Conservation (phyloP, 2,329 filamentous ascomycete genomes). For the Fusarium tuaranense region DNA sequence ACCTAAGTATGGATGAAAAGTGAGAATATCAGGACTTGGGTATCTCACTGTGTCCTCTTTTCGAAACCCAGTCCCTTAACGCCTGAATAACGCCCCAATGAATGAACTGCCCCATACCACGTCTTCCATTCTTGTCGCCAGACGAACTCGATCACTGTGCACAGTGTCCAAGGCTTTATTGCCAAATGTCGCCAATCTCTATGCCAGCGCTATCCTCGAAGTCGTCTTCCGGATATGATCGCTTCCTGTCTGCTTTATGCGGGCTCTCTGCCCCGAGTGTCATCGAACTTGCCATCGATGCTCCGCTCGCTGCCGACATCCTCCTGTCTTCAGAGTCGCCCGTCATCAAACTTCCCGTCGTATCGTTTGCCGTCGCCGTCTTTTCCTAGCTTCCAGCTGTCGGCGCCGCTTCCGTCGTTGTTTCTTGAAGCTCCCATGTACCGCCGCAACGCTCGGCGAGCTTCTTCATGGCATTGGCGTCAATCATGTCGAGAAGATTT, state of each 20-base stretch:
- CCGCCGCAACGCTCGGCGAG: constrained; percentile 53
- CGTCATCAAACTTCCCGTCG: background rate
- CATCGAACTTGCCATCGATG: background rate
- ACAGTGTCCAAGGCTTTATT: background rate
- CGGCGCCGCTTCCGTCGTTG: constrained; percentile 7
- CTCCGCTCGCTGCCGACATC: background rate
- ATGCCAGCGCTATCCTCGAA: background rate
- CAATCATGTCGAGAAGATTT: constrained; percentile 50
- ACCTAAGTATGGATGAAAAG: background rate
- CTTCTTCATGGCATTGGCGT: constrained; percentile 48
- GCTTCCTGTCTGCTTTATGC: background rate
- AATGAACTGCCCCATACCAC: background rate
- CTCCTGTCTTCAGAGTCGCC: background rate
- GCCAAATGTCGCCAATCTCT: background rate
- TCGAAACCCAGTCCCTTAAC: constrained; percentile 18
- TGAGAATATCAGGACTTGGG: constrained; percentile 18
- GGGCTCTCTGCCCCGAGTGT: background rate
- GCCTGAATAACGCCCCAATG: background rate
- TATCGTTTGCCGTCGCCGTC: background rate
- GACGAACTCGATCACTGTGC: background rate
- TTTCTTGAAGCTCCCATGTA: constrained; percentile 48
- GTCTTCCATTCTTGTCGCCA: background rate
- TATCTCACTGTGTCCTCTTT: constrained; percentile 27
- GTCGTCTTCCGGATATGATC: background rate
- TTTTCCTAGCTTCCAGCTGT: constrained; percentile 18